Conservation (phyloP, 1,284 basidiomycete species). For the Tylopilus microsporus region DNA sequence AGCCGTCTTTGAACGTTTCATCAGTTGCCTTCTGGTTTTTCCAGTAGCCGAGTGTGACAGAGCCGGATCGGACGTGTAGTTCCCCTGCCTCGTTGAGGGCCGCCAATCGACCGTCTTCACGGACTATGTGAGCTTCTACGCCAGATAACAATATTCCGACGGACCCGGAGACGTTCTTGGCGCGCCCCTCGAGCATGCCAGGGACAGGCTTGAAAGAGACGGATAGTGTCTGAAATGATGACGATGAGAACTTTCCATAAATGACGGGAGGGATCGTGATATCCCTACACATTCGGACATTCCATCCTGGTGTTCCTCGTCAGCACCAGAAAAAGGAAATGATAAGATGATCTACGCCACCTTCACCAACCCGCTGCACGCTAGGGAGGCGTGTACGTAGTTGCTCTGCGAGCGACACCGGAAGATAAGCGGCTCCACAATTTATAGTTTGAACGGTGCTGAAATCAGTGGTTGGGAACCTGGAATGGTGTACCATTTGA, state of each 20-base stretch:
- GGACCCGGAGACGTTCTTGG: constrained; percentile 40
- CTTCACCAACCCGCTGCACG: constrained; percentile 34
- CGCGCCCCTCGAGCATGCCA: constrained; percentile 44
- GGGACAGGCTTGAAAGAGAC: constrained; percentile 44
- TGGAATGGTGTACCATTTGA: constrained; percentile 57
- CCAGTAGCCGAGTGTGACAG: constrained; percentile 64
- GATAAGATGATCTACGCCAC: constrained; percentile 4
- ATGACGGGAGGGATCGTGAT: not conserved
- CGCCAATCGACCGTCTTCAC: constrained; percentile 57
- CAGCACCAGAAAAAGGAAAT: not conserved
- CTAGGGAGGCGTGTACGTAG: constrained; percentile 38
- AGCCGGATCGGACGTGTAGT: constrained; percentile 51
- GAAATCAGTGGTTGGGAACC: constrained; percentile 47
- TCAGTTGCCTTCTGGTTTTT: constrained; percentile 60
- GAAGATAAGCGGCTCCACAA: constrained; percentile 65
- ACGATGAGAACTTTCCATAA: not conserved
- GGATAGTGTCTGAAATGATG: constrained; percentile 48
- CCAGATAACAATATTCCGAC: constrained; percentile 55
- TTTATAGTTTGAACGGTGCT: constrained; percentile 44
- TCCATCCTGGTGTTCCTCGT: constrained; percentile 48
- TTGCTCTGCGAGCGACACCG: constrained; percentile 47
- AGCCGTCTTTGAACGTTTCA: constrained; percentile 63
- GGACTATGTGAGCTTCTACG: constrained; percentile 56
- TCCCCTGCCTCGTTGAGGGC: constrained; percentile 60
- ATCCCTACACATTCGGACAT: constrained; percentile 66